A percentile compares a stretch with the other conserved stretches of the same genome.
phyloP scores from a whole-genome alignment of 345 rosid species.

The Linum usitatissimum region DNA sequence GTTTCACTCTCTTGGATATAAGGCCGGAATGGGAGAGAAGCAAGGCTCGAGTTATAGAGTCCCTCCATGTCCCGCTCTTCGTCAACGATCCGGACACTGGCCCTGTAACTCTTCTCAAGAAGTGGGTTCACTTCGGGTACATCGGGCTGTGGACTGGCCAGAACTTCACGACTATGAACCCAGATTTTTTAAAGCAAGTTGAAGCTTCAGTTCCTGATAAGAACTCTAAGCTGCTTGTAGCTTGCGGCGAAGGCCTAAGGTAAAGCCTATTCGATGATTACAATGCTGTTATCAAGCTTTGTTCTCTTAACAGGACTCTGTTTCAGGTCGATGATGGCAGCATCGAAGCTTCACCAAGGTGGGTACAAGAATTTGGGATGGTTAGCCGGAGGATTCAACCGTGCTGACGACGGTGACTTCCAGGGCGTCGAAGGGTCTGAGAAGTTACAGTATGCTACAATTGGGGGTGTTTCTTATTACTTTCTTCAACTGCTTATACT shows the following conservation, averaged over 20 bases:
- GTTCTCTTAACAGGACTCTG: background rate
- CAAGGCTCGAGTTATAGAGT: conserved; percentile 64
- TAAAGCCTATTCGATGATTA: conserved; percentile 2
- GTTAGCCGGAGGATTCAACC: conserved; percentile 77
- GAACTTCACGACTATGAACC: conserved; percentile 56
- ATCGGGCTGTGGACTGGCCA: conserved; percentile 95
- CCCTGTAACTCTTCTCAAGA: conserved; percentile 65
- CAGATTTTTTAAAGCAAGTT: conserved; percentile 43
- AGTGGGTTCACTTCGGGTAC: conserved; percentile 90
- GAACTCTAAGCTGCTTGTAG: conserved; percentile 58
- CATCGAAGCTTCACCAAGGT: conserved; percentile 38
- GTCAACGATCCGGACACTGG: conserved; percentile 57
- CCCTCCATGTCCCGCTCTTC: conserved; percentile 71
- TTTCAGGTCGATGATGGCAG: conserved; percentile 53
- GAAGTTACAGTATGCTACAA: conserved; percentile 65
- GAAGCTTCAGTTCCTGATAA: conserved; percentile 47
- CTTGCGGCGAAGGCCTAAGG: conserved; percentile 95
- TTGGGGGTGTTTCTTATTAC: conserved; percentile 71
- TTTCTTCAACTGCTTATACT: conserved; percentile 46
- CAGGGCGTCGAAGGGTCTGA: conserved; percentile 47
- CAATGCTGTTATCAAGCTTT: background rate
- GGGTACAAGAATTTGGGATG: conserved; percentile 71
- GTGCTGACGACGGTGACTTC: conserved; percentile 49
- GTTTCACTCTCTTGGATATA: conserved; percentile 52
- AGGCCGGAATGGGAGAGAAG: conserved; percentile 78